These are phyloP conservation scores for Cytospora paraplurivora DNA, from an alignment of 2,329 filamentous ascomycete genomes.

Conservation along the genomic window DNA sequence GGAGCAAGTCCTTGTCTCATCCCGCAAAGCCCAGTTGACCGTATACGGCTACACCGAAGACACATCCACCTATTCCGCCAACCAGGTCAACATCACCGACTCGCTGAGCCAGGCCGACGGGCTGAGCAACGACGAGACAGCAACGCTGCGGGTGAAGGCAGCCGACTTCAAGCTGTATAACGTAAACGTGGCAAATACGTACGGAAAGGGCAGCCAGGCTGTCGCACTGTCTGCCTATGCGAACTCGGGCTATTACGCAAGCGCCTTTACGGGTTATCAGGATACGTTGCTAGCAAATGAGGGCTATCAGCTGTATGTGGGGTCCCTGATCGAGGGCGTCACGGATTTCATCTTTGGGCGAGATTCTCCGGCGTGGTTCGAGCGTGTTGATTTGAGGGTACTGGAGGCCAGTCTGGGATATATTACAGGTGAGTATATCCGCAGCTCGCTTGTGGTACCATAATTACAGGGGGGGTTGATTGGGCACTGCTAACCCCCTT, in stretches of 20 bases:
- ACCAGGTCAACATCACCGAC: conserved; percentile 57
- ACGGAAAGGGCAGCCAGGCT: conserved; percentile 50
- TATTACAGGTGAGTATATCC: conserved; percentile 42
- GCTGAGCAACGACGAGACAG: conserved; percentile 55
- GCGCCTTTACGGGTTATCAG: conserved; percentile 50
- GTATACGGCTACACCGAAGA: conserved; percentile 58
- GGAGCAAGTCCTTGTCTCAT: conserved; percentile 59
- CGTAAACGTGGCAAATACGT: conserved; percentile 53
- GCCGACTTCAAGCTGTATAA: conserved; percentile 63
- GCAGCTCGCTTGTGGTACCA: not conserved
- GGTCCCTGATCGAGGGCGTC: conserved; percentile 48
- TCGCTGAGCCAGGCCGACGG: conserved; percentile 49
- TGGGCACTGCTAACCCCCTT: not conserved
- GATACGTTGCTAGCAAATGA: conserved; percentile 51
- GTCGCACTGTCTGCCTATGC: conserved; percentile 49
- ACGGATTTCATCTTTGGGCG: conserved; percentile 55
- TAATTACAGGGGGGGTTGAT: not conserved
- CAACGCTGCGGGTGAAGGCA: conserved; percentile 48
- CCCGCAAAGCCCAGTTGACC: conserved; percentile 50
- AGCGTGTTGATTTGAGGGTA: conserved; percentile 45
- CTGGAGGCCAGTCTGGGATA: conserved; percentile 41
- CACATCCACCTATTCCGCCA: conserved; percentile 53
- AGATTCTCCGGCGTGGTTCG: conserved; percentile 47
- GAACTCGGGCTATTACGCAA: conserved; percentile 51
- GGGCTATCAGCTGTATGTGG: conserved; percentile 51